Evolutionary conservation across 257 asterid species (phyloP), one percentile per base, ranked within the genome.

Genomic region (Solanum okadae): DNA sequence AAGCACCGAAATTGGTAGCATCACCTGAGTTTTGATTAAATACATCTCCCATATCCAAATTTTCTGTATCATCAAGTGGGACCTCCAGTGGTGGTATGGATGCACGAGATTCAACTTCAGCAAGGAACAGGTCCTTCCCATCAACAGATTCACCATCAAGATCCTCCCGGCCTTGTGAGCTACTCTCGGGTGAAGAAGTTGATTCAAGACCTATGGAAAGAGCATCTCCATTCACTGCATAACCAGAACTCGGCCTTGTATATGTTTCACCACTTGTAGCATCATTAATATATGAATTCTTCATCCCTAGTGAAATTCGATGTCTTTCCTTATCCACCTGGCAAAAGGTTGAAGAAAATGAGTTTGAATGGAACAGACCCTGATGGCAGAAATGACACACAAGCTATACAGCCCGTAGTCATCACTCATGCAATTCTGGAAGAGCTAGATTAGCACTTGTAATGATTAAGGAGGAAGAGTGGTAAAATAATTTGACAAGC

Each of bases 311-410:
- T 81, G 99, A 93, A 73, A 97, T 91, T 49, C 99, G 92, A 76
- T 91, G 92, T 91, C 94, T 94, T 65, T 96, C 99, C 91, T 92
- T 94, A 91, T 97, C 99, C 91, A 97, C 99, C 99, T 96, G 93
- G 78, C 84, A 29, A 46, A 81, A 81, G 42, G 20, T 81, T 46
- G 29, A 18, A 46, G 56, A 42, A 81, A 18, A 9, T 18, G 23
- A 29, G 68, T 49, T 27, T 18, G 27, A 44, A 52, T 44, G 20
- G 6, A 81, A 81, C 68, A 81, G 29, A 81, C 10, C 11, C 68
- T 46, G 40, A 46, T 46, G 86, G 18, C 15, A 46, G 70, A 81
- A 49, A 81, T 9, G 37, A 29, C 40, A 16, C 35, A 77, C 61
- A 40, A n/a, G 84, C 63, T 79, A 72, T 72, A 46, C 65, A 27